phyloP scores from a whole-genome alignment of 2,329 filamentous ascomycete genomes.

The Talaromyces sp. region DNA sequence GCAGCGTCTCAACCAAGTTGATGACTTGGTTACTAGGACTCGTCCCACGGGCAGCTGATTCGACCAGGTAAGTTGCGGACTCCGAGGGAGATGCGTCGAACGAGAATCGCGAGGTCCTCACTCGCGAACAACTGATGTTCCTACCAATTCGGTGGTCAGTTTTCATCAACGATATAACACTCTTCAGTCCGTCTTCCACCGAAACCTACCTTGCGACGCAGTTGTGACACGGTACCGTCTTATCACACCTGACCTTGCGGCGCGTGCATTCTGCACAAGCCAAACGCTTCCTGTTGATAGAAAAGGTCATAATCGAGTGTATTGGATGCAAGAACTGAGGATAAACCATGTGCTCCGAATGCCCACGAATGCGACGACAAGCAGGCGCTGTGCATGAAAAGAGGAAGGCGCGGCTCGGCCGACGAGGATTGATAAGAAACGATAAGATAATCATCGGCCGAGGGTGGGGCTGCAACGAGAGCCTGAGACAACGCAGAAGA shows the following conservation, averaged over 20 bases:
- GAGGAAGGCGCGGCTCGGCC: neutral
- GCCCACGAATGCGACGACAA: neutral
- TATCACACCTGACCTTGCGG: conserved; percentile 8
- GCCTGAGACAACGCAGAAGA: too few relatives aligned
- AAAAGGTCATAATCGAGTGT: neutral
- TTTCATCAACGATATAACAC: too few relatives aligned
- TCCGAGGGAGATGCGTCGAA: neutral
- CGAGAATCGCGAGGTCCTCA: neutral
- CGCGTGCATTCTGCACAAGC: conserved; percentile 6
- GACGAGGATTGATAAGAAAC: neutral
- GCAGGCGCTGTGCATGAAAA: neutral
- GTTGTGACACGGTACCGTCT: conserved; percentile 7
- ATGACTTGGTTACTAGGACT: neutral
- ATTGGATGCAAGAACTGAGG: neutral
- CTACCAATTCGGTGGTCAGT: neutral
- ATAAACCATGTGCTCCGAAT: too few relatives aligned
- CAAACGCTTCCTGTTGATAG: conserved; percentile 4
- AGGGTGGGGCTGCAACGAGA: neutral
- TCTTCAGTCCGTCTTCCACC: neutral
- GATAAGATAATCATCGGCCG: conserved; percentile 4
- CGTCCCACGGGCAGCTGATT: neutral
- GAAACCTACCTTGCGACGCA: conserved; percentile 6
- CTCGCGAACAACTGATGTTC: neutral
- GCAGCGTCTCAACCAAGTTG: conserved; percentile 1
- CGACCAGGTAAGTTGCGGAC: neutral